Evolutionary conservation across 78 protist species (phyloP), one percentile per base, ranked within the genome.

Genomic region (Cavenderia fasciculata): DNA sequence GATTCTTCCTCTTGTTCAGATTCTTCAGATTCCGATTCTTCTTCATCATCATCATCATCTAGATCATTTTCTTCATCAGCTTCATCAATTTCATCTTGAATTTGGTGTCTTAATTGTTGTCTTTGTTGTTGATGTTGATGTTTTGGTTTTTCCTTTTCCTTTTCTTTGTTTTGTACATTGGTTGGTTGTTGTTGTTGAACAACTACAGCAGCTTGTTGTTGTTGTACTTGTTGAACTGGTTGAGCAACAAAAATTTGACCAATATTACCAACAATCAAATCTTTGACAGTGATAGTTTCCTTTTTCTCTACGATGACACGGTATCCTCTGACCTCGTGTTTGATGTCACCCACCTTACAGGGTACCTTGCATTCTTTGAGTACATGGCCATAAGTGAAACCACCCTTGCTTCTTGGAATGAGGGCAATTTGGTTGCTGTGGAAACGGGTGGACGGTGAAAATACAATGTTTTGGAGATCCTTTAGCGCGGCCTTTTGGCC

Each of bases 301-400:
- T 56, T 68, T 46, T 82, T 82, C 21, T 82, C 90, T 0, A 82
- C 90, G 2, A 82, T 31, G 38, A 82, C 90, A 57, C 90, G 76
- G 44, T 82, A 69, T 2, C 90, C 90, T 31, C 33, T 56, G 11
- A 82, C 90, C 18, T 82, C 90, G 56, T 82, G 90, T 27, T 82
- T 82, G 51, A 82, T 47, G 2, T 82, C 78, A 29, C 61, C 74
- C 0, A 82, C 90, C 41, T 82, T 82, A 69, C 90, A 82, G 18
- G 90, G 62, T 10, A 82, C 90, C 23, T 59, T 54, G 25, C 93
- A 75, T 66, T 87, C 93, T 19, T 84, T 79, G n/a, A 92, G 33
- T 21, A 92, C 66, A 1, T 61, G 34, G 38, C 92, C 95, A 49
- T 92, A 92, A 16, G 92, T 74, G 77, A 92, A 92, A 12, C 95